Evolutionary conservation across 2,329 filamentous ascomycete species (phyloP).

Genomic region (Annulohypoxylon truncatum): DNA sequence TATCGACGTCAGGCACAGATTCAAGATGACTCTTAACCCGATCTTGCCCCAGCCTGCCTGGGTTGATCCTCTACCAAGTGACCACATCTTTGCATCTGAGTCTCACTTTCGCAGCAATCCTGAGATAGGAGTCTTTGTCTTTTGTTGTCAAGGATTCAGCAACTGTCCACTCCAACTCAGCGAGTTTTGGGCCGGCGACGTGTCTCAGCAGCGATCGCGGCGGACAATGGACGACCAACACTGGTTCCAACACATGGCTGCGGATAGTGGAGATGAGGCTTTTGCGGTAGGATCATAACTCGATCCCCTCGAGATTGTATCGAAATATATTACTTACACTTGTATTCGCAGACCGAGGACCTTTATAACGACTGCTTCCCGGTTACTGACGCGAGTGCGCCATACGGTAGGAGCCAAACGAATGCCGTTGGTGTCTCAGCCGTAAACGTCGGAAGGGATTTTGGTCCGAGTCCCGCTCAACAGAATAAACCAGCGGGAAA

Average conservation of each 20-base stretch:
- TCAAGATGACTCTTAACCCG: slow-evolving; percentile 43
- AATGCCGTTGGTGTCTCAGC: slow-evolving; percentile 47
- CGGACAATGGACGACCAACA: slow-evolving; percentile 43
- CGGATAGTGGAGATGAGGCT: slow-evolving; percentile 44
- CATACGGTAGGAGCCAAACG: slow-evolving; percentile 46
- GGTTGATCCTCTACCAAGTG: slow-evolving; percentile 38
- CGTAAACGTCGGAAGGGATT: slow-evolving; percentile 44
- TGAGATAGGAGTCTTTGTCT: slow-evolving; percentile 22
- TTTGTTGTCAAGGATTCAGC: slow-evolving; percentile 10
- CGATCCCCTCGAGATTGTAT: slow-evolving; percentile 17
- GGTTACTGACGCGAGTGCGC: slow-evolving; percentile 33
- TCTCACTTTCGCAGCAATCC: slow-evolving; percentile 40
- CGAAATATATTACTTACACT: slow-evolving; percentile 35
- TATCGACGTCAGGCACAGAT: slow-evolving; percentile 29
- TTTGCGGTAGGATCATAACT: slow-evolving; percentile 41
- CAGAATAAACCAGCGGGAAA: slow-evolving; percentile 46
- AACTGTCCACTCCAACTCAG: background rate
- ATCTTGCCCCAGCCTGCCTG: slow-evolving; percentile 37
- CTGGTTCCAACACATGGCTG: slow-evolving; percentile 39
- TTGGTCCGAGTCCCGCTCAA: slow-evolving; percentile 47
- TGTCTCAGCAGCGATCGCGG: slow-evolving; percentile 40
- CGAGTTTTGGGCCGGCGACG: slow-evolving; percentile 19
- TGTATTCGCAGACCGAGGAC: slow-evolving; percentile 40
- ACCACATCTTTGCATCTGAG: slow-evolving; percentile 32
- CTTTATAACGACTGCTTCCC: slow-evolving; percentile 36